These are phyloP conservation scores for Elsinoe australis DNA, from an alignment of 2,329 filamentous ascomycete genomes.

Conservation along the genomic window DNA sequence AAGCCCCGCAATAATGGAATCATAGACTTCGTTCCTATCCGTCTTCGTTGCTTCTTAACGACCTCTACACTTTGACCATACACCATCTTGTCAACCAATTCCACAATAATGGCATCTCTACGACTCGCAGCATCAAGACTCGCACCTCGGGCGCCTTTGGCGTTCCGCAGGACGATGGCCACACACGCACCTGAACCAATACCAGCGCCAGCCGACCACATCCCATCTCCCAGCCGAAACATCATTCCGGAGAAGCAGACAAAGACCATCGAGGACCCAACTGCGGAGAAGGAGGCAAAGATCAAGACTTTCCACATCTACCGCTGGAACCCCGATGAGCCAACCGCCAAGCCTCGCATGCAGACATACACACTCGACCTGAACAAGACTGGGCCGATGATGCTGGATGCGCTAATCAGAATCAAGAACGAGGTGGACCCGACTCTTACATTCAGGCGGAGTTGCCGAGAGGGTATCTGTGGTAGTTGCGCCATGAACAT, in stretches of 20 bases:
- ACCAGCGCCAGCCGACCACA: no score
- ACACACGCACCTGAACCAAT: slow-evolving; percentile 30
- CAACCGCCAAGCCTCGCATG: slow-evolving; percentile 88
- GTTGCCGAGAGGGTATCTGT: slow-evolving; percentile 96
- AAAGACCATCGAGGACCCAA: slow-evolving; percentile 55
- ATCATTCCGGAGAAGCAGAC: slow-evolving; percentile 46
- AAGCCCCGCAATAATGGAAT: neutral
- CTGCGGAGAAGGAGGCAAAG: slow-evolving; percentile 48
- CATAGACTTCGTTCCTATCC: neutral
- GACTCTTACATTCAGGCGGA: slow-evolving; percentile 89
- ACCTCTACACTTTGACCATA: slow-evolving; percentile 20
- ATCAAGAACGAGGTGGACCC: slow-evolving; percentile 99
- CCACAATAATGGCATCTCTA: slow-evolving; percentile 28
- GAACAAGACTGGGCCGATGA: slow-evolving; percentile 99
- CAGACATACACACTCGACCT: slow-evolving; percentile 90
- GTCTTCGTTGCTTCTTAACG: slow-evolving; percentile 12
- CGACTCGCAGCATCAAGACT: slow-evolving; percentile 32
- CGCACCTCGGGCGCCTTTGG: slow-evolving; percentile 24
- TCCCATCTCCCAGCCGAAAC: slow-evolving; percentile 27
- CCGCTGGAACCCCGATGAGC: slow-evolving; percentile 94
- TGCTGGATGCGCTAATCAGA: slow-evolving; percentile 89
- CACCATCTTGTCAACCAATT: slow-evolving; percentile 19
- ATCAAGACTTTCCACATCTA: slow-evolving; percentile 98
- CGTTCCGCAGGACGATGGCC: slow-evolving; percentile 32
- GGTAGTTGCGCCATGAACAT: slow-evolving; percentile 99